Evolutionary conservation across 768 basidiomycete species (phyloP), one percentile per base, ranked within the genome.

Genomic region (Trichaptum fuscoviolaceum): DNA sequence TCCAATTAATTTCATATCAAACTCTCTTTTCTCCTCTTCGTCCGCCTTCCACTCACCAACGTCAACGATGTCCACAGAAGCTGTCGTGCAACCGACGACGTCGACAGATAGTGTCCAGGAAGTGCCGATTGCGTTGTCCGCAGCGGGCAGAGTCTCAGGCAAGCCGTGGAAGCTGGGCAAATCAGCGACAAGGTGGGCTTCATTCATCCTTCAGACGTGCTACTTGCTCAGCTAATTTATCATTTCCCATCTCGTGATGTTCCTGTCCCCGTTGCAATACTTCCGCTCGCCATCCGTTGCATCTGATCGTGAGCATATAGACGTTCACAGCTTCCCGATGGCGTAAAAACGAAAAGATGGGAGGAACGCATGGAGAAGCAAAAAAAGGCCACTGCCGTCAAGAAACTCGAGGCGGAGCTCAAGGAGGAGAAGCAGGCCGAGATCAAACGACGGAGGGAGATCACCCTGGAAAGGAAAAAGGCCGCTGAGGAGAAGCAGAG

Each of bases 371-470:
- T 92, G 84, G 80, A 84, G 67, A 86, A 87, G 73, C 85, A 86
- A 26, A 85, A 84, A 73, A 85, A 84, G 71, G 84, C 84, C 23
- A 80, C 80, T 52, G 89, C 92, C 23, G 83, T 90, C 68, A 93
- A 91, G 76, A 87, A 89, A 73, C 79, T 94, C 34, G 81, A 92
- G 75, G 72, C 75, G 10, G 92, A 92, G 69, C 82, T 94, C 69
- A 89, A 85, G 73, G 87, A 90, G 60, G 92, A 93, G 75, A 93
- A 92, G 71, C 78, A 83, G 70, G 84, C 87, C 4, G 92, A 92
- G 71, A 77, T 82, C 61, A 79, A 82, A 68, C 81, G 88, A 66
- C 84, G 89, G 68, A 80, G 84, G 70, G 85, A 89, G 70, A 82
- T 90, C 64, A 91, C 89, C 0, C 75, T 83, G 63, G 87, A 90